Conservation (phyloP, 805 yeast species). For the Candida methanosorbosa region DNA sequence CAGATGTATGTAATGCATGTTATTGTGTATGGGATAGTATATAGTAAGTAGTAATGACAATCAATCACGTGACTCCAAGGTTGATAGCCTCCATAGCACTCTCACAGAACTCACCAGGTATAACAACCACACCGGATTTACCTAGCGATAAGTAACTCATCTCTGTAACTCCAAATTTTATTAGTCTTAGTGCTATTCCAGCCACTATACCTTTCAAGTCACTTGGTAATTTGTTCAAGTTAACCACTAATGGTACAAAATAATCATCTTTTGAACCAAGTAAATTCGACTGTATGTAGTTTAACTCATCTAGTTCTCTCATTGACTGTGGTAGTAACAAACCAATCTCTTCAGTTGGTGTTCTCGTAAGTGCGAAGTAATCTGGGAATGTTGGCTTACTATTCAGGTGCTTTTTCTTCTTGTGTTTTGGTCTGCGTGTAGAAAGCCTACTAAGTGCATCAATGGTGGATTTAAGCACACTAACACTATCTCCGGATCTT, state of each 20-base stretch:
- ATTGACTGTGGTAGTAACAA: constrained; percentile 36
- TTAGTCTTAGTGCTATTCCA: constrained; percentile 46
- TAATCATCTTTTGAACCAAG: constrained; percentile 51
- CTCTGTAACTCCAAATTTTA: constrained; percentile 28
- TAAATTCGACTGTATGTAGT: constrained; percentile 31
- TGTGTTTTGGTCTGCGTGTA: constrained; percentile 21
- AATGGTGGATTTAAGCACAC: constrained; percentile 34
- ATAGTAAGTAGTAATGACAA: no score
- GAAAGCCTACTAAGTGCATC: constrained; percentile 19
- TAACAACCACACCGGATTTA: constrained; percentile 47
- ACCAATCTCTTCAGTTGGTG: constrained; percentile 42
- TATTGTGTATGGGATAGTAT: no score
- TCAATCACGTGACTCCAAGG: no score
- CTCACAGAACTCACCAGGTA: constrained; percentile 35
- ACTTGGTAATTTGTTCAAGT: constrained; percentile 43
- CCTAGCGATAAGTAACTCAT: constrained; percentile 58
- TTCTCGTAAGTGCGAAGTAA: constrained; percentile 45
- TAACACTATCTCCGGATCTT: constrained; percentile 36
- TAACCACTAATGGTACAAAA: constrained; percentile 48
- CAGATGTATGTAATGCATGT: no score
- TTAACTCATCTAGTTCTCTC: constrained; percentile 25
- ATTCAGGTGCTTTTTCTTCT: constrained; percentile 18
- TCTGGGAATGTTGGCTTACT: constrained; percentile 24
- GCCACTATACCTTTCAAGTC: constrained; percentile 62
- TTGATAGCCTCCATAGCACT: background rate